Evolutionary conservation across 345 rosid genomes (phyloP).

Genomic region (Boechera stricta): DNA sequence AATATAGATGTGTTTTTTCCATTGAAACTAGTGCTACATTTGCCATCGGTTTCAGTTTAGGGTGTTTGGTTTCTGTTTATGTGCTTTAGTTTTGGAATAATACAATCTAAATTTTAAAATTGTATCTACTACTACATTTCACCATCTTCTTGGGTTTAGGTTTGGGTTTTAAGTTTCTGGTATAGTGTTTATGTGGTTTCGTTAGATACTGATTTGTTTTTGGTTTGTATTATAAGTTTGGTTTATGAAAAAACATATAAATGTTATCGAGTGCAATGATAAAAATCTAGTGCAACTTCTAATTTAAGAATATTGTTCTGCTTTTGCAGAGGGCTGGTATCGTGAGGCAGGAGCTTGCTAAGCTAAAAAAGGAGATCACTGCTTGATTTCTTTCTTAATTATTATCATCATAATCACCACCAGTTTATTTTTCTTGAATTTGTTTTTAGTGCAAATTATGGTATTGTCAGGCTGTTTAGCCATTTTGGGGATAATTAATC

Average conservation of each 20-base stretch:
- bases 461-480: too few relatives aligned
- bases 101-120: not conserved
- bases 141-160: not conserved
- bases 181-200: not conserved
- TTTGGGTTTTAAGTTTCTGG: not conserved
- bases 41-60: not conserved
- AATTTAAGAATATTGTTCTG: slow-evolving; percentile 20
- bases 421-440: not conserved
- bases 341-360: slow-evolving; percentile 69
- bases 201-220: not conserved
- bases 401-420: not conserved
- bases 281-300: not conserved
- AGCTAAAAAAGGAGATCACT: slow-evolving; percentile 58
- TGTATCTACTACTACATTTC: not conserved
- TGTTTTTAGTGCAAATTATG: not conserved
- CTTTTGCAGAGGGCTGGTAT: slow-evolving; percentile 70
- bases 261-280: not conserved
- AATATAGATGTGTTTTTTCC: not conserved
- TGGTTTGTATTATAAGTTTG: not conserved
- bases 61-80: not conserved
- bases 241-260: not conserved
- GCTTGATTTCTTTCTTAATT: slow-evolving; percentile 34
- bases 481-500: too few relatives aligned
- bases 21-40: not conserved
- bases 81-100: not conserved